Conservation (phyloP, 352 stramenopile species). For the Pythium dissotocum region DNA sequence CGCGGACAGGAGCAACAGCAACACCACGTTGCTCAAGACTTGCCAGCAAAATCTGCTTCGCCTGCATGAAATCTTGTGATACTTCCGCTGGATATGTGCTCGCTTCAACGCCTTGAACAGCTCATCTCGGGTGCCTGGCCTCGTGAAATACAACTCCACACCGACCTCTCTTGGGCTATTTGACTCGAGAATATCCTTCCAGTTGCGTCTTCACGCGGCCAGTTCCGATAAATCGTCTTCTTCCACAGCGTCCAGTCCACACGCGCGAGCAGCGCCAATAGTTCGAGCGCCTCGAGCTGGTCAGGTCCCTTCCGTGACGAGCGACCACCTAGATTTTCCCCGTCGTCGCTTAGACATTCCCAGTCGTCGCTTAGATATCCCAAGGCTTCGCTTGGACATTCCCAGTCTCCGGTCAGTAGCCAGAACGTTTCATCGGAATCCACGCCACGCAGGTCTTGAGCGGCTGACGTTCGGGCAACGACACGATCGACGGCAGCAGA, state of each 20-base stretch:
- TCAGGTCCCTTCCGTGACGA: too few relatives aligned
- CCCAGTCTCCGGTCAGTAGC: not conserved
- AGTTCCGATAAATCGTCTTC: not conserved
- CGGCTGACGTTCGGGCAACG: not conserved
- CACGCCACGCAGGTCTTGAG: not conserved
- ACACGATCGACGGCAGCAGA: not conserved
- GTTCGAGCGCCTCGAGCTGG: not conserved
- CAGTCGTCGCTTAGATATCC: too few relatives aligned
- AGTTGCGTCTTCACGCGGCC: not conserved
- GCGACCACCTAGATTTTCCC: too few relatives aligned
- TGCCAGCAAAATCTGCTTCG: too few relatives aligned
- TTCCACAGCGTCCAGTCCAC: not conserved
- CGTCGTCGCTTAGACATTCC: too few relatives aligned
- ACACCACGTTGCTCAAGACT: too few relatives aligned
- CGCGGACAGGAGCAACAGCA: too few relatives aligned
- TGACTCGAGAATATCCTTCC: not conserved
- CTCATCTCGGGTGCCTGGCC: not conserved
- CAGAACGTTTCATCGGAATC: not conserved
- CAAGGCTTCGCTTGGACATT: not conserved
- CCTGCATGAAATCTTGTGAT: too few relatives aligned
- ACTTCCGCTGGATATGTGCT: too few relatives aligned
- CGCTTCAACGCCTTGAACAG: too few relatives aligned
- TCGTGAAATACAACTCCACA: not conserved
- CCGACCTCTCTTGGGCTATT: not conserved
- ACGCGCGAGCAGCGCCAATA: not conserved